Evolutionary conservation across 495 filamentous ascomycete genomes (phyloP), one percentile per base, ranked within the genome.

Genomic region (Xylaria cubensis): DNA sequence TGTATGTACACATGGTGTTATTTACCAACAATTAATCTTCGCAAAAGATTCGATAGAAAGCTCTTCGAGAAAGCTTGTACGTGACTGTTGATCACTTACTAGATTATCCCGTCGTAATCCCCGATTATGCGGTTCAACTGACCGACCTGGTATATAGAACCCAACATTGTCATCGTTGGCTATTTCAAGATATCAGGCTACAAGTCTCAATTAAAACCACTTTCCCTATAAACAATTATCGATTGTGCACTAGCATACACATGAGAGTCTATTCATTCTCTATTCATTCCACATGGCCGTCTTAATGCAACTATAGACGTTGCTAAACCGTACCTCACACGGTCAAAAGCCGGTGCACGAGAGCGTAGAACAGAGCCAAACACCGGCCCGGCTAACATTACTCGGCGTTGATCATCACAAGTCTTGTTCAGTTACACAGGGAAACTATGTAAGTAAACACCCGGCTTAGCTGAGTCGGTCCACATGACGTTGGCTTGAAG

Each of bases 381-480:
- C 55, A 36, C 61, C 21, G n/a, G 39, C 21, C 39, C 21, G 21
- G 39, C 21, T 39, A 64, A 44, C 17, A 44, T 29, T 8, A 44
- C 39, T 64, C 39, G 21, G 29, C 9, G 26, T 64, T 34, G n/a
- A 44, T 44, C 3, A 26, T 34, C 13, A 65, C 15, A 26, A 65
- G 63, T 4, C 21, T 48, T 29, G 24, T 50, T 50, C 21, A 34
- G 63, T 65, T 41, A 42, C 32, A 65, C 42, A 65, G 26, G 42
- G 41, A n/a, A 34, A 34, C 6, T 26, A 53, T 21, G n/a, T 39
- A 51, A 36, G 46, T 53, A 67, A 67, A 67, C 24, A 51, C 46
- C 46, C 42, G 64, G 17, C 17, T 53, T n/a, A 24, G 44, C 24
- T 67, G 32, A 32, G 44, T 24, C 46, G 39, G 13, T 65, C 42